phyloP scores from a whole-genome alignment of 2,329 filamentous ascomycete species.

The Aureobasidium lini region DNA sequence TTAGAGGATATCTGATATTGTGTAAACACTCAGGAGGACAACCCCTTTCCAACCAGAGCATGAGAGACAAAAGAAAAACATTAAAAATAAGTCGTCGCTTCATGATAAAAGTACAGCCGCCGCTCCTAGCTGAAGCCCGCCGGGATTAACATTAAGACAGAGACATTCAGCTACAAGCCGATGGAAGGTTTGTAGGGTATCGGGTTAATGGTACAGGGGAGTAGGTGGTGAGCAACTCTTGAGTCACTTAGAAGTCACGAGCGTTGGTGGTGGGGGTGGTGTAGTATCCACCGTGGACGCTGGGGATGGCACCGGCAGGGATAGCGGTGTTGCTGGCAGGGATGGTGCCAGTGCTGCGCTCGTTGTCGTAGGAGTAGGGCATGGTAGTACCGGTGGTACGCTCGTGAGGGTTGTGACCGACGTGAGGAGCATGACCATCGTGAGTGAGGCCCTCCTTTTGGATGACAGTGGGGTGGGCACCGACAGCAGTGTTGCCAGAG shows the following conservation, averaged over 20 bases:
- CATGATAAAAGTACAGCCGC: constrained; percentile 1
- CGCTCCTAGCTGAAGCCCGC: not conserved
- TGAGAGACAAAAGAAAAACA: not conserved
- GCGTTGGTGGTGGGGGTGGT: constrained; percentile 29
- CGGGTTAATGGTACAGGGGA: not conserved
- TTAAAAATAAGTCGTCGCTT: not conserved
- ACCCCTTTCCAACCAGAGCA: not conserved
- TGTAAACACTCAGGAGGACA: not conserved
- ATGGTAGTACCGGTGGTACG: constrained; percentile 24
- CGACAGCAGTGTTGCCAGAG: constrained; percentile 41
- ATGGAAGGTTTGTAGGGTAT: not conserved
- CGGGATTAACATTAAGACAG: not conserved
- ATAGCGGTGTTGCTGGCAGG: not conserved
- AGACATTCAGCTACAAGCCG: not conserved
- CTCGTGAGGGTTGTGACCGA: constrained; percentile 25
- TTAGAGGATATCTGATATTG: constrained; percentile 3
- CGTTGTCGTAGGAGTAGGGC: not conserved
- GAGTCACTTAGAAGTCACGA: constrained; percentile 8
- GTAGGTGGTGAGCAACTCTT: not conserved
- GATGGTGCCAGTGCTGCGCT: not conserved
- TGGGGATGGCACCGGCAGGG: constrained; percentile 20
- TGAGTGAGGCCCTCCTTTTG: constrained; percentile 19
- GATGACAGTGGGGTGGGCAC: constrained; percentile 25
- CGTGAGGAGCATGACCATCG: constrained; percentile 23
- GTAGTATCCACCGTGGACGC: constrained; percentile 36